Conservation (phyloP, 768 basidiomycete species). For the Crucibulum laeve region DNA sequence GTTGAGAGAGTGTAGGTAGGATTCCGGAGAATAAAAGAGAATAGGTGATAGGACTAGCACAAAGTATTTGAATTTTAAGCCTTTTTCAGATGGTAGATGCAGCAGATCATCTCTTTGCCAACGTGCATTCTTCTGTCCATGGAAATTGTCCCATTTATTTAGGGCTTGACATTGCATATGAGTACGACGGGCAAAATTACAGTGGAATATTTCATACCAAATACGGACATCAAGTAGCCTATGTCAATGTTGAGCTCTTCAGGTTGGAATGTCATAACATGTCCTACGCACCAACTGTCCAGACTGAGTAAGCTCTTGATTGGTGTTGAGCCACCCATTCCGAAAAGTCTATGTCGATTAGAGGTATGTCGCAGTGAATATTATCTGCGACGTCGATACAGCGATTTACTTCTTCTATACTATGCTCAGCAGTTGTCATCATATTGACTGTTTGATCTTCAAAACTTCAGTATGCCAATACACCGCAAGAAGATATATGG, state of each 20-base stretch:
- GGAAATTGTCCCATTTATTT: slow-evolving; percentile 5
- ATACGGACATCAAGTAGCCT: slow-evolving; percentile 4
- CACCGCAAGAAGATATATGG: not conserved
- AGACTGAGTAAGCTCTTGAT: not conserved
- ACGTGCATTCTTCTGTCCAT: slow-evolving; percentile 5
- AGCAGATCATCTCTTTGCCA: slow-evolving; percentile 2
- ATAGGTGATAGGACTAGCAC: slow-evolving; percentile 20
- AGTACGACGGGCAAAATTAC: not conserved
- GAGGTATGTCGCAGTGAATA: not conserved
- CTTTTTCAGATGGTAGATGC: not conserved
- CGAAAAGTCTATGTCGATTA: not conserved
- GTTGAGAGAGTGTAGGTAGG: slow-evolving; percentile 27
- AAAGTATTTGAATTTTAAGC: not conserved
- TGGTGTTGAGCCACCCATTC: not conserved
- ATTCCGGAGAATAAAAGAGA: slow-evolving; percentile 29
- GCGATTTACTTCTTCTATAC: slow-evolving; percentile 6
- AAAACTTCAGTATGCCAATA: not conserved
- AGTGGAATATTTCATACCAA: slow-evolving; percentile 1
- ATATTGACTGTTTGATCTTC: slow-evolving; percentile 8
- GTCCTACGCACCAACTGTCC: not conserved
- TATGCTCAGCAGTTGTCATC: slow-evolving; percentile 8
- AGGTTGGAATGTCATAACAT: not conserved
- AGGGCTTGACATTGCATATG: not conserved
- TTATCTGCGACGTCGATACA: not conserved
- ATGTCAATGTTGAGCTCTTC: not conserved